Base-by-base conservation (phyloP, 2,329 filamentous ascomycete species). In the Colletotrichum sp. region DNA sequence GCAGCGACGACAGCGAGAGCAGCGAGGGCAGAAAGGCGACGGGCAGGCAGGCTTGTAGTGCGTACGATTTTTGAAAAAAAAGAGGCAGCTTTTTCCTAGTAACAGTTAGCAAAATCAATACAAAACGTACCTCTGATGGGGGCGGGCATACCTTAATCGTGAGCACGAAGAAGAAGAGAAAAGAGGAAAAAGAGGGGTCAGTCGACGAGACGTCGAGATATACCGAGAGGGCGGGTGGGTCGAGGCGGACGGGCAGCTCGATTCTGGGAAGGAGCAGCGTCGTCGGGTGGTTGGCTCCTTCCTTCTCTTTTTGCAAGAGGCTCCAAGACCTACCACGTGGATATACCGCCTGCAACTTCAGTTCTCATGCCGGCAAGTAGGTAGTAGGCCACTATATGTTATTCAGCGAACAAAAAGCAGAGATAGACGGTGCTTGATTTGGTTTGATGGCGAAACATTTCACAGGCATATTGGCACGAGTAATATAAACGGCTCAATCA, bases 1-100 rank as follows among this genome's bases (percentile, higher is more conserved):
- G n/a, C n/a, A n/a, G n/a, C n/a, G n/a, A n/a, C n/a, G n/a, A n/a
- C n/a, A n/a, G n/a, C n/a, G n/a, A n/a, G n/a, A n/a, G n/a, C n/a
- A n/a, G n/a, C n/a, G n/a, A n/a, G n/a, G n/a, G n/a, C n/a, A n/a
- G n/a, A n/a, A n/a, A n/a, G n/a, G n/a, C n/a, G n/a, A n/a, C n/a
- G n/a, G n/a, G n/a, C n/a, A n/a, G n/a, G n/a, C n/a, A n/a, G n/a
- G n/a, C n/a, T n/a, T n/a, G n/a, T n/a, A n/a, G 9, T 34, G 36
- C 36, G 34, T 16, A 44, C 36, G 36, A 44, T 19, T 5, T 19
- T 36, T 5, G 1, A 16, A n/a, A 19, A 6, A 44, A 44, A 1
- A 44, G 5, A 2, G 1, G 16, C 36, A 44, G 36, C 0, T 0
- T 19, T 6, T 11, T 11, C 6, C 39, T 44, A 9, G 39, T n/a